Conservation (phyloP, 108 stramenopile genomes). For the Cyclotella baltica region DNA sequence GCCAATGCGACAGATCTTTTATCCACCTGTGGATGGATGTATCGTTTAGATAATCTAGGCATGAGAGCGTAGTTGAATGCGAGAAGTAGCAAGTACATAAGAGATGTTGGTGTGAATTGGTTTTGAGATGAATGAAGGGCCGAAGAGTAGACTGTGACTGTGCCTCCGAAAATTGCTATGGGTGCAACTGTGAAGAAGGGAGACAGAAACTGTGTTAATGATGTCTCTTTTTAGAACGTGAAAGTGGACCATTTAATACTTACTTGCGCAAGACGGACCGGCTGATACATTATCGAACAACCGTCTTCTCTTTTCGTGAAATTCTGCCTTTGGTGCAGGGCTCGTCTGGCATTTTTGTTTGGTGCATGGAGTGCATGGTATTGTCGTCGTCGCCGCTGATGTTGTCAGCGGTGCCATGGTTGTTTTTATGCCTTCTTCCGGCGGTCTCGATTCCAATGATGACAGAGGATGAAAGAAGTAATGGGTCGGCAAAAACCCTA, state of each 20-base stretch:
- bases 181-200: conserved; percentile 36
- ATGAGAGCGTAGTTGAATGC: conserved; percentile 88
- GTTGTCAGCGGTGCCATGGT: background rate
- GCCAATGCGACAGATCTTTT: conserved; percentile 70
- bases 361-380: background rate
- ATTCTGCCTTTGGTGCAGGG: background rate
- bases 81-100: conserved; percentile 67
- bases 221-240: background rate
- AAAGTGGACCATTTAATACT: background rate
- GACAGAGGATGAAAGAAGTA: background rate
- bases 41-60: conserved; percentile 72
- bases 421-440: too few relatives aligned
- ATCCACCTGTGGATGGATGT: conserved; percentile 58
- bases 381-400: background rate
- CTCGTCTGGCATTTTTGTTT: background rate
- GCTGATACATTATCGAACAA: conserved; percentile 1
- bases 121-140: conserved; percentile 15
- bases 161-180: conserved; percentile 42
- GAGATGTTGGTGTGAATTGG: conserved; percentile 51
- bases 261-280: conserved; percentile 42
- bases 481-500: too few relatives aligned
- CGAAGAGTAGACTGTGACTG: conserved; percentile 41
- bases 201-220: background rate
- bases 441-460: too few relatives aligned
- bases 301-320: background rate